Conservation (phyloP, 2,329 filamentous ascomycete genomes). For the Stemphylium beticola region DNA sequence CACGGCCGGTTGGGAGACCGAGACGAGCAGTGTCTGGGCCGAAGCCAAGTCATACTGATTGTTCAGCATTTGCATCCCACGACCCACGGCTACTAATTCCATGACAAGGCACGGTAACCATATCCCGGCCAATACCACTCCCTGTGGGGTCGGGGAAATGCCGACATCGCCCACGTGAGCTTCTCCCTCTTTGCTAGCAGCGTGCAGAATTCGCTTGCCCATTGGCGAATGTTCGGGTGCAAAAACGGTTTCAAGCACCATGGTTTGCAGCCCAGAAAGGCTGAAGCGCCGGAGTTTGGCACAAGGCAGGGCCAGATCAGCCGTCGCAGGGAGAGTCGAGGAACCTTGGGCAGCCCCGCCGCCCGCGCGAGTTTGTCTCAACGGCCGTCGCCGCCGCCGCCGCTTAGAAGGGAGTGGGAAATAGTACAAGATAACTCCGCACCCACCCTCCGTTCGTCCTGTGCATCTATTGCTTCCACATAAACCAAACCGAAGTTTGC, state of each 20-base stretch:
- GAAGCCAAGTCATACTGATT: slow-evolving; percentile 13
- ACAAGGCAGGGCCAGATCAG: slow-evolving; percentile 2
- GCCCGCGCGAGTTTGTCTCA: slow-evolving; percentile 10
- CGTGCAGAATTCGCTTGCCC: slow-evolving; percentile 1
- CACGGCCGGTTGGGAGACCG: background rate
- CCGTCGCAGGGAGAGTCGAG: slow-evolving; percentile 1
- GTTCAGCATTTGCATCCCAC: slow-evolving; percentile 24
- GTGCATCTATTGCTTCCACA: background rate
- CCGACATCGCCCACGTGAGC: slow-evolving; percentile 27
- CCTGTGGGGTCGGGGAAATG: slow-evolving; percentile 20
- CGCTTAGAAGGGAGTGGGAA: background rate
- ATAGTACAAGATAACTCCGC: slow-evolving; percentile 9
- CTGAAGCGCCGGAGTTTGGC: slow-evolving; percentile 6
- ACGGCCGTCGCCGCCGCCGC: slow-evolving; percentile 4
- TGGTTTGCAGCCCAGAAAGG: slow-evolving; percentile 19
- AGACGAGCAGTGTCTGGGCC: slow-evolving; percentile 1
- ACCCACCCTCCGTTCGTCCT: background rate
- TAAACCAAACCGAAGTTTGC: background rate
- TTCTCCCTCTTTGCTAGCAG: slow-evolving; percentile 2
- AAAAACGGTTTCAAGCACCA: slow-evolving; percentile 27
- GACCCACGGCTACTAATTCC: slow-evolving; percentile 10
- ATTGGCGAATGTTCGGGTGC: slow-evolving; percentile 16
- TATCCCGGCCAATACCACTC: background rate
- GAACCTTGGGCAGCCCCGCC: slow-evolving; percentile 11
- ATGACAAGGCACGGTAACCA: slow-evolving; percentile 5